Conservation (phyloP, 2,329 filamentous ascomycete genomes). For the Leptographium lundbergii region DNA sequence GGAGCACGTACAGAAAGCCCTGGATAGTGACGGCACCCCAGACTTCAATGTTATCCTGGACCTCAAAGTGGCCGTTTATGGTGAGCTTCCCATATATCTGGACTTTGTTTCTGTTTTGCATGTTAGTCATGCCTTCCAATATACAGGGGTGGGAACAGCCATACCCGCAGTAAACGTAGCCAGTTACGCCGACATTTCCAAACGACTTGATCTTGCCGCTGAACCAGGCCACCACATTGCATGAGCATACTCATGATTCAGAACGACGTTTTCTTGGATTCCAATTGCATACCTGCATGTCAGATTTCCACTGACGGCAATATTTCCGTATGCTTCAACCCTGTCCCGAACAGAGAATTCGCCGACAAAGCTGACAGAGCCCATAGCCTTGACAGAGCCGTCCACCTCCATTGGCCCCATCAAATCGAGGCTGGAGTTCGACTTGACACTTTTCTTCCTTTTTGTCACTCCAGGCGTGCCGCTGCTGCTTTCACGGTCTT, state of each 20-base stretch:
- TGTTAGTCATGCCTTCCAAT: not conserved
- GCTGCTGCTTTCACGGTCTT: not conserved
- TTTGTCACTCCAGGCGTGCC: constrained; percentile 9
- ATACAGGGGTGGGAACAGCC: constrained; percentile 3
- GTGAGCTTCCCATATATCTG: constrained; percentile 34
- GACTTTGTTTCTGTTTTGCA: constrained; percentile 26
- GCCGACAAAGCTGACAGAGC: constrained; percentile 29
- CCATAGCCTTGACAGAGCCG: constrained; percentile 32
- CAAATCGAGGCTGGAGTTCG: constrained; percentile 26
- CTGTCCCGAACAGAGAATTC: constrained; percentile 30
- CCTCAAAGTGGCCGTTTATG: constrained; percentile 29
- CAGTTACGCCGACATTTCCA: constrained; percentile 30
- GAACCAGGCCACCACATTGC: not conserved
- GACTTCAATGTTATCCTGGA: constrained; percentile 28
- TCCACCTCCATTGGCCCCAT: constrained; percentile 33
- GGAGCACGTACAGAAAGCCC: constrained; percentile 27
- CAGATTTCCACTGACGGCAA: constrained; percentile 28
- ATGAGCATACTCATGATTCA: not conserved
- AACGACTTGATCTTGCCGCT: constrained; percentile 33
- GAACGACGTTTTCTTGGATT: not conserved
- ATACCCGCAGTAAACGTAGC: constrained; percentile 25
- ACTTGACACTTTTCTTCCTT: constrained; percentile 27
- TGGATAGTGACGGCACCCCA: constrained; percentile 33
- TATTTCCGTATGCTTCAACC: constrained; percentile 32
- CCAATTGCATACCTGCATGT: constrained; percentile 25